These are phyloP conservation scores for Trifolium dubium DNA, from an alignment of 306 rosid species.

Conservation along the genomic window DNA sequence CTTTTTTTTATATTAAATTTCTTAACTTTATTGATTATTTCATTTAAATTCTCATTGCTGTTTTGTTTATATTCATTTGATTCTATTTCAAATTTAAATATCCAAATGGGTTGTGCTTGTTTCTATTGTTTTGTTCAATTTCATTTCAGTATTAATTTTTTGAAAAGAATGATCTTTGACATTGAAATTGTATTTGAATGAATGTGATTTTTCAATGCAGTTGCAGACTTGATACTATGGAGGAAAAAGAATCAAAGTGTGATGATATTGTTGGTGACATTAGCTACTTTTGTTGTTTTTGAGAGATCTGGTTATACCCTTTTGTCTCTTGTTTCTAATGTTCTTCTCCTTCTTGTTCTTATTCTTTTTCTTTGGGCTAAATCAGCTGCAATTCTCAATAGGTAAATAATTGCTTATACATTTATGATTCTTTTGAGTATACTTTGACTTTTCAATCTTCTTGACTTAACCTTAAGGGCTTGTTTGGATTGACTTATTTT, in stretches of 20 bases:
- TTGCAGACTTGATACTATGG: constrained; percentile 94
- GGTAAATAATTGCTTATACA: constrained; percentile 48
- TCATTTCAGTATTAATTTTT: not conserved
- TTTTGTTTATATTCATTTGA: constrained; percentile 31
- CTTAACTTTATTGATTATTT: constrained; percentile 32
- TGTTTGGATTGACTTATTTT: not conserved
- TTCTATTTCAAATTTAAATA: not conserved
- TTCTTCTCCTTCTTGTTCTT: constrained; percentile 82
- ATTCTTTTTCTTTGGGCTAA: constrained; percentile 96
- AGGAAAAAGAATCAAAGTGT: constrained; percentile 69
- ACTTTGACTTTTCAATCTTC: constrained; percentile 33
- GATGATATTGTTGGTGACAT: constrained; percentile 63
- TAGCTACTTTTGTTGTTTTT: constrained; percentile 86
- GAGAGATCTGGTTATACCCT: constrained; percentile 94
- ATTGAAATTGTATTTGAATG: constrained; percentile 34
- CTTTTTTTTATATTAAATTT: constrained; percentile 23
- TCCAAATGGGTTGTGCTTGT: constrained; percentile 25
- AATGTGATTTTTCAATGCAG: constrained; percentile 54
- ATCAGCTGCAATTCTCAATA: constrained; percentile 91
- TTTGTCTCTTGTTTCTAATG: constrained; percentile 82
- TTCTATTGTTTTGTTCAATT: not conserved
- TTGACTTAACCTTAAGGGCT: not conserved
- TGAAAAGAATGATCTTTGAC: constrained; percentile 32
- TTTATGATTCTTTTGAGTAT: constrained; percentile 21
- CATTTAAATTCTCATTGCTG: constrained; percentile 10